A percentile compares a stretch with the other conserved stretches of the same genome.
Conservation (phyloP, 1,284 basidiomycete genomes). For the Termitomyces sp. region DNA sequence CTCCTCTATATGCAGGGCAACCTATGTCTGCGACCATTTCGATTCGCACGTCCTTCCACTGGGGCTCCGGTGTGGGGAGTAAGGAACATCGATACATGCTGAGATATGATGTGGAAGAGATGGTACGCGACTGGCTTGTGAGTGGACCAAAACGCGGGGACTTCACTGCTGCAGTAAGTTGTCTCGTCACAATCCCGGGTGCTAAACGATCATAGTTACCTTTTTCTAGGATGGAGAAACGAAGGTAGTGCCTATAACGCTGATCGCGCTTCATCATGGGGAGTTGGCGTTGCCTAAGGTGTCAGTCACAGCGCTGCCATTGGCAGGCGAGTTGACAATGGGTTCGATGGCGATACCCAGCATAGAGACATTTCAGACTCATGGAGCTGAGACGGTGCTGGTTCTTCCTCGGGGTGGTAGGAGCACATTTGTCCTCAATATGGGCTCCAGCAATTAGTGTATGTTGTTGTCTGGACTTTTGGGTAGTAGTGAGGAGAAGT, state of each 20-base stretch:
- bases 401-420: constrained; percentile 74
- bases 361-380: constrained; percentile 68
- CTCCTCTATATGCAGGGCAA: constrained; percentile 69
- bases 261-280: constrained; percentile 77
- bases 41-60: constrained; percentile 69
- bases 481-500: too few relatives aligned
- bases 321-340: constrained; percentile 47
- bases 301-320: constrained; percentile 53
- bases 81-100: constrained; percentile 46
- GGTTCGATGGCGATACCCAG: constrained; percentile 54
- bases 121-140: constrained; percentile 75
- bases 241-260: constrained; percentile 54
- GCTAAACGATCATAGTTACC: not conserved
- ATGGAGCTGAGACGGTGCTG: constrained; percentile 70
- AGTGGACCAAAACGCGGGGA: constrained; percentile 77
- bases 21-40: constrained; percentile 61
- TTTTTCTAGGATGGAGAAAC: constrained; percentile 50
- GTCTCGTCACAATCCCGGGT: not conserved
- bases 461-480: not conserved
- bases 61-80: constrained; percentile 49
- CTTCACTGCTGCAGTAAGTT: constrained; percentile 59
- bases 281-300: constrained; percentile 68
- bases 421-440: constrained; percentile 72
- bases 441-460: constrained; percentile 38
- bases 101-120: constrained; percentile 73